These are phyloP conservation scores for Blastobotrys terrestris DNA, from an alignment of 805 yeast genomes.

Conservation along the genomic window DNA sequence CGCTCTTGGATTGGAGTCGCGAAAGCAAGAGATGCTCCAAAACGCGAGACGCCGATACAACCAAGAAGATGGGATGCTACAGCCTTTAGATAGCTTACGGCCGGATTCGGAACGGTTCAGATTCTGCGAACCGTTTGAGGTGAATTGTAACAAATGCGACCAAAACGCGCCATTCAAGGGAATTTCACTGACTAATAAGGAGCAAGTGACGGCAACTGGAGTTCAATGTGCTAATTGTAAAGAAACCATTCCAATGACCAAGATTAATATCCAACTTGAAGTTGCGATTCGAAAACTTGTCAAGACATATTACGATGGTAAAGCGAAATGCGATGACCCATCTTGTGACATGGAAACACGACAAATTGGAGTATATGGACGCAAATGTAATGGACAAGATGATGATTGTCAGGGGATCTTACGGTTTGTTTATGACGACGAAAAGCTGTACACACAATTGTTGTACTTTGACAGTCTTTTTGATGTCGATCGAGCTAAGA, in stretches of 20 bases:
- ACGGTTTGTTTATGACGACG: slow-evolving; percentile 70
- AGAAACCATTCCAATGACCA: slow-evolving; percentile 42
- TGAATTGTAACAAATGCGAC: slow-evolving; percentile 59
- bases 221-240: slow-evolving; percentile 62
- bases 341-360: slow-evolving; percentile 76
- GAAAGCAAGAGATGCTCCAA: slow-evolving; percentile 40
- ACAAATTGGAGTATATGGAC: slow-evolving; percentile 85
- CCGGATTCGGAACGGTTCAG: slow-evolving; percentile 79
- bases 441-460: slow-evolving; percentile 78
- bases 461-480: slow-evolving; percentile 72
- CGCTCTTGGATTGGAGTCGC: slow-evolving; percentile 70
- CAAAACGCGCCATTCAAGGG: slow-evolving; percentile 66
- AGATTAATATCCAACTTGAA: slow-evolving; percentile 69
- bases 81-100: slow-evolving; percentile 75
- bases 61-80: slow-evolving; percentile 33
- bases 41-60: not conserved
- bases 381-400: slow-evolving; percentile 64
- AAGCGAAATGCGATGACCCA: slow-evolving; percentile 78
- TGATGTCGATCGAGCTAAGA: slow-evolving; percentile 73
- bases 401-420: slow-evolving; percentile 72
- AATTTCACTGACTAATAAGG: slow-evolving; percentile 29
- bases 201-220: slow-evolving; percentile 61
- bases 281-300: slow-evolving; percentile 61
- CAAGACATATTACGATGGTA: slow-evolving; percentile 75
- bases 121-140: slow-evolving; percentile 46